phyloP scores from a whole-genome alignment of 352 stramenopile species.

The Pythium periplocum region DNA sequence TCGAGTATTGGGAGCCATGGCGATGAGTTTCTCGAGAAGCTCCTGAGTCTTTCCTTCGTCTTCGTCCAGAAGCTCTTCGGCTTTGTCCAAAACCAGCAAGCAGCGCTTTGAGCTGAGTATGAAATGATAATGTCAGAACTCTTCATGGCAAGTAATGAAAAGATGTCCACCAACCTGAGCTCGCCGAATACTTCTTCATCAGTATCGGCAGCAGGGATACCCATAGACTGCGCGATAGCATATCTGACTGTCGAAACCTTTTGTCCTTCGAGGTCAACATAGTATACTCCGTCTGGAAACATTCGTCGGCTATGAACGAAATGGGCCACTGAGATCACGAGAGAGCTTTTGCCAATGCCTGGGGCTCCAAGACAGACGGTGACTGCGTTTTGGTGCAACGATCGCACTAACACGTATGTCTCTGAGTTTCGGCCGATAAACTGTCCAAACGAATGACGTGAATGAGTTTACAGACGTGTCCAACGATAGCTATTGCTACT shows the following conservation, averaged over 20 bases:
- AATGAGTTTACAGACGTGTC: not conserved
- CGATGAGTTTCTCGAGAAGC: slow-evolving; percentile 63
- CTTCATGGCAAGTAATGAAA: not conserved
- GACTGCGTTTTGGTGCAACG: slow-evolving; percentile 64
- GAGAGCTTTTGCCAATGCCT: slow-evolving; percentile 78
- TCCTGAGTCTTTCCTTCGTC: slow-evolving; percentile 70
- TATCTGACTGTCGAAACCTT: slow-evolving; percentile 77
- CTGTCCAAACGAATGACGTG: slow-evolving; percentile 12
- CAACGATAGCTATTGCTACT: too few relatives aligned
- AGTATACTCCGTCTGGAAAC: slow-evolving; percentile 77
- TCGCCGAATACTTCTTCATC: slow-evolving; percentile 80
- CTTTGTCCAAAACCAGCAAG: slow-evolving; percentile 75
- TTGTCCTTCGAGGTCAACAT: slow-evolving; percentile 78
- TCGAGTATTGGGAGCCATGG: slow-evolving; percentile 58
- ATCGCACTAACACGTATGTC: slow-evolving; percentile 75
- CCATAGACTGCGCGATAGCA: slow-evolving; percentile 75
- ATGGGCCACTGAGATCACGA: slow-evolving; percentile 76
- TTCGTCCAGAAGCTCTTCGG: slow-evolving; percentile 73
- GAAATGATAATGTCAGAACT: slow-evolving; percentile 6
- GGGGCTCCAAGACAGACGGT: slow-evolving; percentile 68
- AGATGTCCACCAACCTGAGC: slow-evolving; percentile 28
- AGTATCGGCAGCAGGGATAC: slow-evolving; percentile 62
- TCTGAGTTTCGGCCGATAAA: slow-evolving; percentile 80
- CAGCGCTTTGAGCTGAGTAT: slow-evolving; percentile 47
- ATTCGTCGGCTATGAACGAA: slow-evolving; percentile 75